These are phyloP conservation scores for Monotropa hypopitys DNA, from an alignment of 179 eudicot species.

Conservation along the genomic window DNA sequence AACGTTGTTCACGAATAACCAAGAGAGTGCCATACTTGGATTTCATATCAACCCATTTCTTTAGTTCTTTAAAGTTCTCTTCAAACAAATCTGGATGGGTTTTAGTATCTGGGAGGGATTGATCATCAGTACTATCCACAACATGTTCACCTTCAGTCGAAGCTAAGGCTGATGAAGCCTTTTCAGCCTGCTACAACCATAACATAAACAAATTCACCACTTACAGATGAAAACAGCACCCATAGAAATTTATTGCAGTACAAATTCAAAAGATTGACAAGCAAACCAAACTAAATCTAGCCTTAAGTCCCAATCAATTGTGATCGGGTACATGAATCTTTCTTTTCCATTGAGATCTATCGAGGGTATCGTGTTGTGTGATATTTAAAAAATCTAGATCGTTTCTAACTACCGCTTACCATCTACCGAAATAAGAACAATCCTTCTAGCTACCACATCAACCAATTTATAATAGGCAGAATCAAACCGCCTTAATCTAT, in stretches of 20 bases:
- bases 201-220: background rate
- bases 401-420: no score
- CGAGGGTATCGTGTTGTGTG: no score
- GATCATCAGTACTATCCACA: conserved; percentile 22
- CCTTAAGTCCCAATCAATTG: no score
- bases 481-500: no score
- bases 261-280: background rate
- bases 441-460: no score
- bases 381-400: no score
- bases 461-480: no score
- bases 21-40: conserved; percentile 57
- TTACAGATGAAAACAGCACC: background rate
- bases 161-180: conserved; percentile 14
- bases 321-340: no score
- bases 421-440: no score
- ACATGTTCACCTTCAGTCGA: conserved; percentile 20
- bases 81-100: conserved; percentile 42
- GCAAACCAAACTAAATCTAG: no score
- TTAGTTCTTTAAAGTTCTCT: conserved; percentile 68
- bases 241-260: background rate
- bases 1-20: conserved; percentile 59
- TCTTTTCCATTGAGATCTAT: no score
- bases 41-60: conserved; percentile 88
- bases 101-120: conserved; percentile 20
- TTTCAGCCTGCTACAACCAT: conserved; percentile 34